Percentiles rank a stretch among this genome's conserved stretches.
Conservation (phyloP, 2,329 filamentous ascomycete species). For the Beauveria brongniartii region DNA sequence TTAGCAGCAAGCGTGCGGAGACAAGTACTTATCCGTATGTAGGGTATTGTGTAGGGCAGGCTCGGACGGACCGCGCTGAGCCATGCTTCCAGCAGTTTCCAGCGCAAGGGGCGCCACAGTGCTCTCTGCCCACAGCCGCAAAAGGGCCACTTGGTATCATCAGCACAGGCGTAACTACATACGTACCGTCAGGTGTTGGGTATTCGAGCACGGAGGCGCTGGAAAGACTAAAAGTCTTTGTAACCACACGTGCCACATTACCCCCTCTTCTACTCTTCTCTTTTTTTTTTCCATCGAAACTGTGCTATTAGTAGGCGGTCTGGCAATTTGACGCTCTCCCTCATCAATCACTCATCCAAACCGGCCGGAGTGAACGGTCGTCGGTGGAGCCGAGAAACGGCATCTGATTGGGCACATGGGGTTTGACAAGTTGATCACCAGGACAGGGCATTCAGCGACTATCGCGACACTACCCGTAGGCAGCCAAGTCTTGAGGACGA, state of each 20-base stretch:
- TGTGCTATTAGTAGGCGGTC: too few species aligned
- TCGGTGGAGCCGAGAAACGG: not conserved
- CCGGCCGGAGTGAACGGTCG: constrained; percentile 1
- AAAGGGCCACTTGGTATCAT: not conserved
- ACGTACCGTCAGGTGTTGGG: not conserved
- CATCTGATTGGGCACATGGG: constrained; percentile 3
- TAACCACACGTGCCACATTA: not conserved
- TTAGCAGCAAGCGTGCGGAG: not conserved
- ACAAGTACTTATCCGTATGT: not conserved
- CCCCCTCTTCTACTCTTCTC: not conserved
- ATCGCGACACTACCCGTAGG: too few species aligned
- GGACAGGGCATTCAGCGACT: not conserved
- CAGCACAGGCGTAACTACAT: not conserved
- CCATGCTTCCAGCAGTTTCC: constrained; percentile 5
- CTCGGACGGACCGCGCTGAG: not conserved
- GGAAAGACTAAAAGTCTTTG: not conserved
- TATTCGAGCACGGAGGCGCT: not conserved
- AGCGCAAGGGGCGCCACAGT: not conserved
- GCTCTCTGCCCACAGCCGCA: too few species aligned
- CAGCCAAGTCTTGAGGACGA: too few species aligned
- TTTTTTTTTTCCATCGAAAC: not conserved
- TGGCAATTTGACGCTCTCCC: not conserved
- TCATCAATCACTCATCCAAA: not conserved
- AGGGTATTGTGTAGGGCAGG: too few species aligned
- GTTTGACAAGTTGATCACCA: constrained; percentile 1